Evolutionary conservation across 306 rosid species (phyloP), one percentile per base, ranked within the genome.

Genomic region (Vigna unguiculata): DNA sequence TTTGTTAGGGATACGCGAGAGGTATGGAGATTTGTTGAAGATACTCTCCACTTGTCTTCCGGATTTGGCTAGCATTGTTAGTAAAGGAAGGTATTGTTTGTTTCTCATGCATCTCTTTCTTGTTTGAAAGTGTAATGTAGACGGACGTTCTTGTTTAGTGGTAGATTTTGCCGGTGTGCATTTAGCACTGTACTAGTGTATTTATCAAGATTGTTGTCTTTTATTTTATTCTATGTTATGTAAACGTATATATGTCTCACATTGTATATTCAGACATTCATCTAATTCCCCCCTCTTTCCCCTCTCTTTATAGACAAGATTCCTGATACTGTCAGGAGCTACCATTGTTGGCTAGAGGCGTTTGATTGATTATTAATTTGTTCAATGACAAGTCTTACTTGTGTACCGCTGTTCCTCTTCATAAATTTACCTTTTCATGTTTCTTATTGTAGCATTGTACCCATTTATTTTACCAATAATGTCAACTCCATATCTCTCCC

Each of bases 51-150:
- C 87, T 1, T 51, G 93, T 79, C 82, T 94, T 40, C 82, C 83
- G 0, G 83, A 80, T 65, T 85, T 94, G 80, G 83, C 74, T 3
- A 63, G 57, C 53, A 81, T 88, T 86, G 69, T 78, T 11, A n/a
- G 72, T 58, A 86, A 87, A 67, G 96, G 86, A 87, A 91, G 98
- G 98, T 93, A 88, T 57, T 64, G 19, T 71, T 71, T 62, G 6
- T 58, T 77, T 72, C 64, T 48, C 3, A 47, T 53, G 49, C 71
- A 74, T 62, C 71, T 66, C 34, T 60, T 41, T 24, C 2, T 58
- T 57, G 17, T 66, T 58, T 45, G 45, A 4, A 8, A 75, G 43
- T 66, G 15, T 49, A 32, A 25, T 79, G 65, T 28, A 36, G 15
- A 61, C 62, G 34, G 21, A 61, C 13, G 15, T 54, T 61, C 49